Conservation (phyloP, 1,139 yeast species). For the Suhomyces chickasaworum region DNA sequence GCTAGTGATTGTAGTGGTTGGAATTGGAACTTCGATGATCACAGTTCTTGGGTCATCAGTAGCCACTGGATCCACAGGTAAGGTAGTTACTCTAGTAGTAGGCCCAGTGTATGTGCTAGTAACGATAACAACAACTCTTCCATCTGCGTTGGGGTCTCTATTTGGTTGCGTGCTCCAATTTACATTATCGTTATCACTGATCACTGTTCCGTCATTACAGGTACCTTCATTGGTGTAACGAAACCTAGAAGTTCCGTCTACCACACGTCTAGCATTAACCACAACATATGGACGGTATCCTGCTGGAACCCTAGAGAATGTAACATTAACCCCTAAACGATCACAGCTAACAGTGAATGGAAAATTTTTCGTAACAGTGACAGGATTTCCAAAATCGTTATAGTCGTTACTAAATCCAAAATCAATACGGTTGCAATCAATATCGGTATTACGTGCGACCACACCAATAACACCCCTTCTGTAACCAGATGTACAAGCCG, state of each 20-base stretch:
- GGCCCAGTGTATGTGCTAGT: conserved; percentile 23
- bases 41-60: conserved; percentile 13
- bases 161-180: conserved; percentile 12
- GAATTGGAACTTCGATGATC: not conserved
- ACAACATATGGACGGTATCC: not conserved
- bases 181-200: too few relatives aligned
- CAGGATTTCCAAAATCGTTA: conserved; percentile 30
- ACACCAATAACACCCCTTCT: not conserved
- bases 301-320: conserved; percentile 30
- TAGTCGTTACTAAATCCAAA: conserved; percentile 25
- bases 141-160: conserved; percentile 24
- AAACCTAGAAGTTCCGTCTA: not conserved
- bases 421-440: conserved; percentile 26
- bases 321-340: conserved; percentile 13
- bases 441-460: conserved; percentile 22
- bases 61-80: not conserved
- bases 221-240: not conserved
- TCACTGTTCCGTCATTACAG: not conserved
- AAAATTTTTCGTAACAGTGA: conserved; percentile 5
- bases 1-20: too few relatives aligned
- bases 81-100: conserved; percentile 14
- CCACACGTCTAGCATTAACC: not conserved
- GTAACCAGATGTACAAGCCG: too few relatives aligned
- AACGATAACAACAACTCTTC: conserved; percentile 10
- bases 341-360: conserved; percentile 9